Percentiles rank a stretch among this genome's conserved stretches.
phyloP scores from a whole-genome alignment of 2,329 filamentous ascomycete genomes.

The Pyrenophora graminea region DNA sequence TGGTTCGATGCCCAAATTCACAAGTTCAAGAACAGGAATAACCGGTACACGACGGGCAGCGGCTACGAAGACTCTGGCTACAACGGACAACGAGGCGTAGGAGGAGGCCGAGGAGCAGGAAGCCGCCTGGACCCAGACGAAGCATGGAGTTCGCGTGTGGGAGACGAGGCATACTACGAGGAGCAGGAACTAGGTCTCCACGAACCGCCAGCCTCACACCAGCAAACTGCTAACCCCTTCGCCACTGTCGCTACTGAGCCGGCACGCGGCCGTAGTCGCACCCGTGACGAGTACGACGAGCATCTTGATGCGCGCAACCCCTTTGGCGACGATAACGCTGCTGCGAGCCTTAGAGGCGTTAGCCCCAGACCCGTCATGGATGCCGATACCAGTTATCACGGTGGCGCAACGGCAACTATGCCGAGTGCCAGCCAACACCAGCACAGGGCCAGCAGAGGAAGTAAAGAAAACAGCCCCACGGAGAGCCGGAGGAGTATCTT shows the following conservation, averaged over 20 bases:
- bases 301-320: conserved; percentile 41
- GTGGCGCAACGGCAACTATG: conserved; percentile 47
- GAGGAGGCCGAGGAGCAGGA: conserved; percentile 45
- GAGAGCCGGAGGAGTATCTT: conserved; percentile 70
- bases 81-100: conserved; percentile 24
- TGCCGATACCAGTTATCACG: conserved; percentile 49
- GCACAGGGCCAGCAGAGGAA: conserved; percentile 40
- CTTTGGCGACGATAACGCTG: conserved; percentile 50
- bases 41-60: conserved; percentile 69
- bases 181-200: conserved; percentile 72
- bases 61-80: conserved; percentile 71
- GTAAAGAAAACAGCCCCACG: conserved; percentile 63
- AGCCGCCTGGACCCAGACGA: conserved; percentile 80
- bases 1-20: conserved; percentile 73
- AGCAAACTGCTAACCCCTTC: conserved; percentile 44
- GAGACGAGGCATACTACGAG: conserved; percentile 77
- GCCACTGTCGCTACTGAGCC: conserved; percentile 32
- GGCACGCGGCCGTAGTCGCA: conserved; percentile 53
- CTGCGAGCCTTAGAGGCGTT: conserved; percentile 64
- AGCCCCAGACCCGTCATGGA: conserved; percentile 71
- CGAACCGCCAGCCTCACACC: conserved; percentile 44
- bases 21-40: conserved; percentile 67
- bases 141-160: conserved; percentile 82
- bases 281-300: conserved; percentile 51
- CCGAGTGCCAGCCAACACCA: conserved; percentile 42